Base-by-base conservation (phyloP, 768 basidiomycete species). In the Amanita rubescens region DNA sequence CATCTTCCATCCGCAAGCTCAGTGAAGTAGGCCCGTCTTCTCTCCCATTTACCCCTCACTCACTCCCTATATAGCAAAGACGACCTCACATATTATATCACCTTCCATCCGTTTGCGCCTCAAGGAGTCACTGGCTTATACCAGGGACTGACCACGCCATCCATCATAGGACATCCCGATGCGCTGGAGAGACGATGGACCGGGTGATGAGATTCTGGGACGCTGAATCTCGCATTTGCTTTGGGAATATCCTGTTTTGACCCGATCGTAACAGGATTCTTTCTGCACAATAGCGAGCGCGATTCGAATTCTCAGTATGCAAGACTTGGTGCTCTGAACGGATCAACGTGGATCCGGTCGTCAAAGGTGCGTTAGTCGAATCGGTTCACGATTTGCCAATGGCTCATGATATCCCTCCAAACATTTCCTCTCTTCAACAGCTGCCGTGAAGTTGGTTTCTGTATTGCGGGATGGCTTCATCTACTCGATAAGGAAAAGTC, bases 151-250 rank as follows among this genome's bases (percentile, higher is more conserved):
- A 92, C 88, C 0, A 93, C 96, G 0, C 72, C 95, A 3, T 87
- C 78, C 34, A 74, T 93, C 43, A 88, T 98, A 84, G 80, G 77
- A 1, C 79, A 78, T 42, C 72, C 81, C 52, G 87, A 94, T 46
- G 91, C 91, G 0, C 72, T 99, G 51, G 91, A 20, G 92, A 91
- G 57, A 90, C 89, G 78, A 78, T 98, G 25, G 76, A 77, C 2
- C 98, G 90, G 65, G 92, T 97, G 50, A 79, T 94, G 83, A 85
- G 83, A 59, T 99, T 96, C 67, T 98, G 94, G 93, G 88, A 95
- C 62, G 86, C 94, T 10, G 82, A 90, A 69, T 80, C 82, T 8
- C 8, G n/a, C 27, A 44, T 27, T 11, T 35, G n/a, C 52, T 47
- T 14, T 38, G 20, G 11, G 5, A 11, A 8, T 15, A 10, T 19